A percentile compares a stretch with the other conserved stretches of the same genome.
These are phyloP conservation scores for Sapria himalayana DNA, from an alignment of 345 rosid genomes.

Conservation along the genomic window DNA sequence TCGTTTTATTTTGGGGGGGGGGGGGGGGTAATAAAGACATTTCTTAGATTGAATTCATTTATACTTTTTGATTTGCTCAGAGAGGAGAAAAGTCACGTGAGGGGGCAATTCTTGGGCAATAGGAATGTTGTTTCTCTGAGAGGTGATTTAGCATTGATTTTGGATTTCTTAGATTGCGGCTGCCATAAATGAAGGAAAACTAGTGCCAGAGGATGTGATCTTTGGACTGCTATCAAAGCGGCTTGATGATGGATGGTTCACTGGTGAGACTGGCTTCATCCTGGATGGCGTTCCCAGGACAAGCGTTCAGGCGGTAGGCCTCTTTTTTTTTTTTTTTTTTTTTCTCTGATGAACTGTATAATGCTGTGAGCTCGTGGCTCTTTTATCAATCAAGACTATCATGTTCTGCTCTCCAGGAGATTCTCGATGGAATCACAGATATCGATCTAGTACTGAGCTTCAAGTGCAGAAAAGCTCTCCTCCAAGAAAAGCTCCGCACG, in stretches of 20 bases:
- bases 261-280: constrained; percentile 82
- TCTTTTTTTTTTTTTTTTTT: neutral
- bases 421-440: constrained; percentile 63
- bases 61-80: too few species aligned
- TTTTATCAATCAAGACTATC: neutral
- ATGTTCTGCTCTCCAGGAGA: constrained; percentile 32
- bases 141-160: too few species aligned
- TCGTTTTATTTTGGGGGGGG: too few species aligned
- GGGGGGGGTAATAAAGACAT: too few species aligned
- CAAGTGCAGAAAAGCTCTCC: constrained; percentile 22
- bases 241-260: constrained; percentile 58
- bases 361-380: constrained; percentile 19
- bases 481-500: constrained; percentile 19
- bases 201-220: constrained; percentile 53
- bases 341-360: too few species aligned
- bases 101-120: too few species aligned
- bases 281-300: constrained; percentile 89
- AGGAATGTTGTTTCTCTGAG: too few species aligned
- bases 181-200: constrained; percentile 51
- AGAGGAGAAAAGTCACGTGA: too few species aligned
- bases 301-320: constrained; percentile 37
- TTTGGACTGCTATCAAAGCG: constrained; percentile 66
- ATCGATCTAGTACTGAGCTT: constrained; percentile 77
- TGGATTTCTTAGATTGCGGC: constrained; percentile 17
- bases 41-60: too few species aligned